Base-by-base conservation (phyloP, 441 rosid species). In the Populus hybrid region DNA sequence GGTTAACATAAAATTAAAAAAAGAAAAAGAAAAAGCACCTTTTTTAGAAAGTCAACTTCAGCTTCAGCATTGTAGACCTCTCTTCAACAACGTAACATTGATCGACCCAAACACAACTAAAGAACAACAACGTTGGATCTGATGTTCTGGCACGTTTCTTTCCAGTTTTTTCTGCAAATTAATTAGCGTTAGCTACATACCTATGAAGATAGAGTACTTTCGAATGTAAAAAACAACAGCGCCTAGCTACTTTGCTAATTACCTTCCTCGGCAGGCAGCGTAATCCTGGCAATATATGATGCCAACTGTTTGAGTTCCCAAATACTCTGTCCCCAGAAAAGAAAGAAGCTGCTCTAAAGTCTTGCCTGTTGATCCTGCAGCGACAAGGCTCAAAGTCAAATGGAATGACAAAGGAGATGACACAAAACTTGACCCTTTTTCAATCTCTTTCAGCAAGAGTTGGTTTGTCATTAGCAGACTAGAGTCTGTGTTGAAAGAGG, bases 321-420 rank as follows among this genome's bases (percentile, higher is more conserved):
- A 11, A 73, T 28, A 59, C 73, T 71, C 3, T 23, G 78, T 33
- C 2, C 65, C 68, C n/a, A 84, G 79, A 72, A 76, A 70, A n/a
- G 63, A 59, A 18, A 83, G 82, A 23, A 86, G 74, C 64, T 77
- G 83, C 26, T 69, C 73, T 64, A 69, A 38, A 0, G 79, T 76
- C 3, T 11, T 31, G 8, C 87, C 89, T 14, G 8, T 68, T 12
- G 78, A 75, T 28, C 86, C 87, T 1, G 69, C 78, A 0, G 84
- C 84, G 11, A 76, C 42, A 53, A 86, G 56, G 81, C 84, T 74
- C 68, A 81, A 28, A 68, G 81, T 16, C 1, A 78, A 59, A 29
- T 79, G 84, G 78, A 85, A 20, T n/a, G 79, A 79, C 16, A 82
- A 67, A 7, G 83, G 85, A 36, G 86, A 85, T 18, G 66, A 73